Percentiles rank a stretch among this genome's conserved stretches.
phyloP scores from a whole-genome alignment of 116 monocot species.

The Phalaenopsis hybrid region DNA sequence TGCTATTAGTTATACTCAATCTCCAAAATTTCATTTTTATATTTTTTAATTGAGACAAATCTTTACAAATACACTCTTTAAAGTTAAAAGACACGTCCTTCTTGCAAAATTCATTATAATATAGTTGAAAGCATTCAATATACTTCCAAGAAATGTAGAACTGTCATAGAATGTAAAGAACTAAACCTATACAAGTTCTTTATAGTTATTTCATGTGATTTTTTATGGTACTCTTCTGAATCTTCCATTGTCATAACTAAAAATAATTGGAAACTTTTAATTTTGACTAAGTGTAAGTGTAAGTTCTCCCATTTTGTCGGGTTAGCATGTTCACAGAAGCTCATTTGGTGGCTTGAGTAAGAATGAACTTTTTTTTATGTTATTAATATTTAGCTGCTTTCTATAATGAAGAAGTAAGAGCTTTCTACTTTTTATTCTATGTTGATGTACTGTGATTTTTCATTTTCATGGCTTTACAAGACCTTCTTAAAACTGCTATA shows the following conservation, averaged over 20 bases:
- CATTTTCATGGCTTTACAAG: background rate
- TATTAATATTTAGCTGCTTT: background rate
- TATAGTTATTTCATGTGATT: too few relatives aligned
- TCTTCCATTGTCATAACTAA: background rate
- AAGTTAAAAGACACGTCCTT: too few relatives aligned
- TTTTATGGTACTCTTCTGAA: too few relatives aligned
- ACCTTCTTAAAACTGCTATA: background rate
- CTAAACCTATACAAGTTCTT: too few relatives aligned
- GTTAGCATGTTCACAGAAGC: background rate
- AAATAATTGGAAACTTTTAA: background rate
- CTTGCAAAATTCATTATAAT: too few relatives aligned
- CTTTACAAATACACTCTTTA: too few relatives aligned
- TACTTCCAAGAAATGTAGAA: too few relatives aligned
- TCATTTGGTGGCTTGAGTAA: constrained; percentile 2
- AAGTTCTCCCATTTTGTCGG: background rate
- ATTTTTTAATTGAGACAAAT: too few relatives aligned
- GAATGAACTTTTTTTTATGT: background rate
- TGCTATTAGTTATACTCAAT: too few relatives aligned
- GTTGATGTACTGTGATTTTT: background rate
- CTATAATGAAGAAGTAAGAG: background rate
- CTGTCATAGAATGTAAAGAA: too few relatives aligned
- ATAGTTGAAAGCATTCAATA: too few relatives aligned
- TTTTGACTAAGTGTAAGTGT: background rate
- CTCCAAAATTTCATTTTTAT: too few relatives aligned
- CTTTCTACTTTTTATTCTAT: background rate